A percentile compares a stretch with the other conserved stretches of the same genome.
Conservation (phyloP, 768 basidiomycete species). For the Lactarius deliciosus region DNA sequence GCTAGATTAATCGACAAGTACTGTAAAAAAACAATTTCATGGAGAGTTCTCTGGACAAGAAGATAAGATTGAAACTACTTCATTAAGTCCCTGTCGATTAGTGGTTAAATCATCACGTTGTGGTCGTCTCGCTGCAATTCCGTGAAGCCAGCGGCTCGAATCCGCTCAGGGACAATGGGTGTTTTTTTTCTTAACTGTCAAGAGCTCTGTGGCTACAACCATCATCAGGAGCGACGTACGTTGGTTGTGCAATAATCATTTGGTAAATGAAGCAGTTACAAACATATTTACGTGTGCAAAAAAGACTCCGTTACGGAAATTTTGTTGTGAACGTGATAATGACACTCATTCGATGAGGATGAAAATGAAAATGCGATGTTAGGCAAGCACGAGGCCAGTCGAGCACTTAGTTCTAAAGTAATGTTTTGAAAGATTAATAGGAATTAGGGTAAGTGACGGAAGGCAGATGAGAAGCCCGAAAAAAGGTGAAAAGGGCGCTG, state of each 20-base stretch:
- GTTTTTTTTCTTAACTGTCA: conserved; percentile 1
- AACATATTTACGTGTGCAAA: conserved; percentile 5
- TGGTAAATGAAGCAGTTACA: conserved; percentile 9
- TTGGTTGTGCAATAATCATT: conserved; percentile 5
- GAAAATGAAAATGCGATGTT: background rate
- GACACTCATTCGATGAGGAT: conserved; percentile 21
- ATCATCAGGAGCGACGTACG: background rate
- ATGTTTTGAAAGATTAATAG: conserved; percentile 9
- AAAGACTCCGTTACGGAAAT: background rate
- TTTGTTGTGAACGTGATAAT: background rate
- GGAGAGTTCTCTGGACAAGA: too few species aligned
- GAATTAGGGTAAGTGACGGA: conserved; percentile 3
- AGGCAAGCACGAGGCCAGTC: conserved; percentile 5
- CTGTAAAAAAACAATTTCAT: too few species aligned
- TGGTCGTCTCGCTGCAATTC: conserved; percentile 10
- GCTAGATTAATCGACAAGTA: too few species aligned
- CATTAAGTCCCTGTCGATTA: conserved; percentile 27
- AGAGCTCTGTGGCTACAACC: background rate
- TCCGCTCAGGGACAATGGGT: conserved; percentile 24
- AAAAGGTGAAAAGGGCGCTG: background rate
- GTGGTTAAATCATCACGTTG: conserved; percentile 31
- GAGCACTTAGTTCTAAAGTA: background rate
- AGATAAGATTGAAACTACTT: background rate
- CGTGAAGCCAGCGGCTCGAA: conserved; percentile 30
- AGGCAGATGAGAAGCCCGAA: background rate